Percentiles rank a stretch among this genome's conserved stretches.
Evolutionary conservation across 2,329 filamentous ascomycete species (phyloP).

Genomic region (Fusarium pilosicola): DNA sequence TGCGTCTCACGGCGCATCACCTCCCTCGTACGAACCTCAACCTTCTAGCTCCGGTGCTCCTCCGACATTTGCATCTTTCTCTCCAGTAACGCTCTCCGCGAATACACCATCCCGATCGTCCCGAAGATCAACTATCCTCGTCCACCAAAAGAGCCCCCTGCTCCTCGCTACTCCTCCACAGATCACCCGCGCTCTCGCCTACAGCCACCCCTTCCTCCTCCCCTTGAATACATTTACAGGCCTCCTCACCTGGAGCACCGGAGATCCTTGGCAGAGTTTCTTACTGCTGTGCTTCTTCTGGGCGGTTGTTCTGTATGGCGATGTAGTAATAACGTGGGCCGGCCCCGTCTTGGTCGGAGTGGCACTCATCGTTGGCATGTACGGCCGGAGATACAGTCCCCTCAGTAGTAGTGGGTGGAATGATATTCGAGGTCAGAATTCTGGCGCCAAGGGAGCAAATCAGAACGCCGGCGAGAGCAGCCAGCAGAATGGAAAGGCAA

Average conservation of each 20-base stretch:
- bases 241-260: constrained; percentile 91
- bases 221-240: constrained; percentile 88
- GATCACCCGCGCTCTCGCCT: constrained; percentile 91
- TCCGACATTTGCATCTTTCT: constrained; percentile 90
- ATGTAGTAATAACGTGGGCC: constrained; percentile 80
- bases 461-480: constrained; percentile 27
- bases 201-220: constrained; percentile 93
- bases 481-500: constrained; percentile 43
- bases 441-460: constrained; percentile 28
- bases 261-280: constrained; percentile 97
- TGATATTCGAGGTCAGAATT: constrained; percentile 55
- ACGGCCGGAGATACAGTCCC: constrained; percentile 87
- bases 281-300: constrained; percentile 86
- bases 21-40: constrained; percentile 47
- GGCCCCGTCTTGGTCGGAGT: constrained; percentile 86
- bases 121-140: constrained; percentile 88
- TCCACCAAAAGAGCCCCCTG: constrained; percentile 95
- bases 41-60: constrained; percentile 54
- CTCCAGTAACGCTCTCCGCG: constrained; percentile 80
- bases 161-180: constrained; percentile 93
- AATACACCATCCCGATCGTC: constrained; percentile 68
- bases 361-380: constrained; percentile 89
- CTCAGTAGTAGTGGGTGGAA: constrained; percentile 84
- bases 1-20: constrained; percentile 48
- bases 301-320: constrained; percentile 86